Evolutionary conservation across 805 yeast species (phyloP), one percentile per base, ranked within the genome.

Genomic region (Saccharomyces paradoxus): DNA sequence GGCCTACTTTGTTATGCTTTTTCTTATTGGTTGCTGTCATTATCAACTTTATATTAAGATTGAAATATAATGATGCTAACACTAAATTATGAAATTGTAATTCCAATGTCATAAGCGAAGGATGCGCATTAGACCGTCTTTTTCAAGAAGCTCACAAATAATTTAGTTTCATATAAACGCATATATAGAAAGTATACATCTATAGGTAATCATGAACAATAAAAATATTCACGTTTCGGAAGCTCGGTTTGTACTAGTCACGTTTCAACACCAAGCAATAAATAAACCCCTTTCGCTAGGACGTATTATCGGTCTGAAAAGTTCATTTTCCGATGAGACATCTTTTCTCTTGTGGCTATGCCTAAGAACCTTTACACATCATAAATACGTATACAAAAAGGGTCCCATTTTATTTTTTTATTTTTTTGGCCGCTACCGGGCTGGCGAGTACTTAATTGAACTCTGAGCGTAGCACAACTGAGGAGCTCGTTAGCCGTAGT

Each of bases 1-100:
- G 99, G 48, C 99, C 99, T 49, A 95, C 99, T 14, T 85, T 92
- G 87, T 80, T 94, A 64, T 94, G 99, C 75, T 79, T 92, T 77
- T 94, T 94, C 76, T 78, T 94, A 65, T 77, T 94, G 60, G 82
- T 90, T 50, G 97, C 99, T 0, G 97, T 94, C 51, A 86, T 94
- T 48, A 88, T 94, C 61, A 94, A 94, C 77, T 94, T 94, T 68
- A 76, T 90, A 32, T 77, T 94, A 69, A 87, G 98, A 73, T 58
- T 70, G 59, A 70, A 65, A 48, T 63, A 64, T 53, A 60, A 59
- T 32, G 50, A 58, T 26, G 55, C 44, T 21, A 6, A 37, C 5
- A 14, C 24, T 14, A 29, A 26, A 2, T 28, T 27, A 30, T 26
- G 41, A 27, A 8, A 27, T 46, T 26, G 49, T 24, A 24, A 10